phyloP scores from a whole-genome alignment of 2,329 filamentous ascomycete species.

The Clonostachys solani region DNA sequence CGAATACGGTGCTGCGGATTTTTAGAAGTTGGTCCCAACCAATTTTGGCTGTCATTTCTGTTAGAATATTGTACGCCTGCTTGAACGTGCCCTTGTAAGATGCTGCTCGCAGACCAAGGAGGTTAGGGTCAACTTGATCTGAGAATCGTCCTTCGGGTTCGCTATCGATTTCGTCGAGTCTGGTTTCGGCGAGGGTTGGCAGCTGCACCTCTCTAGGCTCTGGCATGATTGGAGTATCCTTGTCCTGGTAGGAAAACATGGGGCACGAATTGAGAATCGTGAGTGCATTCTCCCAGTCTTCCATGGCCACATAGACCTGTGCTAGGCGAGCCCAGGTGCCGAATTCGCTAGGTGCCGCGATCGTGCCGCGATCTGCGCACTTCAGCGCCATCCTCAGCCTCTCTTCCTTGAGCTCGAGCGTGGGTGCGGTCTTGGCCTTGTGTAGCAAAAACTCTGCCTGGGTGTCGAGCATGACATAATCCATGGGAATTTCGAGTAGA shows the following conservation, averaged over 20 bases:
- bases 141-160: slow-evolving; percentile 75
- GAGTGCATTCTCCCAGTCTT: slow-evolving; percentile 94
- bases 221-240: slow-evolving; percentile 91
- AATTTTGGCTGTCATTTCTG: slow-evolving; percentile 93
- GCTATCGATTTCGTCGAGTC: slow-evolving; percentile 94
- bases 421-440: slow-evolving; percentile 62
- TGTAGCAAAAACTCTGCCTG: slow-evolving; percentile 88
- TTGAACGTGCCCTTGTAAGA: slow-evolving; percentile 94
- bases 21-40: slow-evolving; percentile 96
- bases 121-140: slow-evolving; percentile 82
- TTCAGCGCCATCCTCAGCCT: slow-evolving; percentile 83
- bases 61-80: slow-evolving; percentile 89
- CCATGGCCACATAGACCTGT: slow-evolving; percentile 88
- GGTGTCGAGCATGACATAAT: slow-evolving; percentile 92
- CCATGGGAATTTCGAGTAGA: slow-evolving; percentile 90
- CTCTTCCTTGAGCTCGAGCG: slow-evolving; percentile 53
- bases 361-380: slow-evolving; percentile 90
- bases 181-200: slow-evolving; percentile 81
- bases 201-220: slow-evolving; percentile 85
- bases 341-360: slow-evolving; percentile 94
- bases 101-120: slow-evolving; percentile 81
- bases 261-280: slow-evolving; percentile 96
- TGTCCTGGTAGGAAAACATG: slow-evolving; percentile 99
- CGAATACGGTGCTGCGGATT: slow-evolving; percentile 94
- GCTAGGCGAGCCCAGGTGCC: slow-evolving; percentile 92